Evolutionary conservation across 768 basidiomycete genomes (phyloP).

Genomic region (Mycena sanguinolenta): DNA sequence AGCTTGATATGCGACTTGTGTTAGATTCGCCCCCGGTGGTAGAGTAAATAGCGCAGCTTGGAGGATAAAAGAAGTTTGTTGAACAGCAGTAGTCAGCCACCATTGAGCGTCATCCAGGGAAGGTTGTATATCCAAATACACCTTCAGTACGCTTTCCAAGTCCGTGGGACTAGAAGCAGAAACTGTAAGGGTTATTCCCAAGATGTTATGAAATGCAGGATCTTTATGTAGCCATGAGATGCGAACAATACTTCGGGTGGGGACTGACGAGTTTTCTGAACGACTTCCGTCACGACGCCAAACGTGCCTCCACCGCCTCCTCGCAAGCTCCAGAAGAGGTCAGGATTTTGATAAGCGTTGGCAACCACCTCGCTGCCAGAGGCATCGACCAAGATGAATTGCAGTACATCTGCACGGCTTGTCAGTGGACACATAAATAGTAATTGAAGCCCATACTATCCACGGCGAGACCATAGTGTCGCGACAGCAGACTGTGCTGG

Average conservation of each 20-base stretch:
- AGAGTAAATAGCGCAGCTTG: slow-evolving; percentile 22
- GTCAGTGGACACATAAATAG: background rate
- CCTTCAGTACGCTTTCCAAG: slow-evolving; percentile 11
- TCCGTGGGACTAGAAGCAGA: slow-evolving; percentile 8
- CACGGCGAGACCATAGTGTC: slow-evolving; percentile 17
- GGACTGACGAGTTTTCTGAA: slow-evolving; percentile 14
- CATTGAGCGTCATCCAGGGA: slow-evolving; percentile 21
- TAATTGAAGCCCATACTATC: background rate
- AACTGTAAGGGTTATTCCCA: slow-evolving; percentile 5
- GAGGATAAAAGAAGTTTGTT: slow-evolving; percentile 18
- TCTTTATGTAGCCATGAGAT: background rate
- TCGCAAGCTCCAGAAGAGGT: slow-evolving; percentile 56
- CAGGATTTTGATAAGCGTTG: slow-evolving; percentile 47
- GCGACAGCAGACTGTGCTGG: slow-evolving; percentile 12
- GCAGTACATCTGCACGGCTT: background rate
- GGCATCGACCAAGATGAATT: slow-evolving; percentile 14
- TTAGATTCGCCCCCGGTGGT: slow-evolving; percentile 5
- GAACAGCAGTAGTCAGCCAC: slow-evolving; percentile 25
- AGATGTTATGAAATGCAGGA: slow-evolving; percentile 13
- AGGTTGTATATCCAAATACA: slow-evolving; percentile 18
- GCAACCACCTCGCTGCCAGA: slow-evolving; percentile 19
- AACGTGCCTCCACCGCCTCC: slow-evolving; percentile 57
- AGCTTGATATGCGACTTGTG: slow-evolving; percentile 9
- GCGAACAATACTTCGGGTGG: background rate
- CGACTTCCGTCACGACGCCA: slow-evolving; percentile 52